Percentiles rank a stretch among this genome's conserved stretches.
phyloP scores from a whole-genome alignment of 1,284 basidiomycete genomes.

The Cerrena zonata region DNA sequence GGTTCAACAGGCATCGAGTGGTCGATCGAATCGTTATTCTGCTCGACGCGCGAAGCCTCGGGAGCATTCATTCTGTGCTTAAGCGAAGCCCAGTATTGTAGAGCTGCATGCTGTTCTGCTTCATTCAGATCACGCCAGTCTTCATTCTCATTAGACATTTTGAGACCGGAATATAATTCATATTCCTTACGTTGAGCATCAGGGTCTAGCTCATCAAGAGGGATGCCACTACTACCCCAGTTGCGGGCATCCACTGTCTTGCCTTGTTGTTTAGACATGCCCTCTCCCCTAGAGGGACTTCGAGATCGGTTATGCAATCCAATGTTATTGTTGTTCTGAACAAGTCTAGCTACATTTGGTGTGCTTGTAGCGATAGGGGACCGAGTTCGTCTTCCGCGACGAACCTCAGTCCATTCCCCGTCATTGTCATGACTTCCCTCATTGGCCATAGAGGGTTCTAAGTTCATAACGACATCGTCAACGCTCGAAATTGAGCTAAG shows the following conservation, averaged over 20 bases:
- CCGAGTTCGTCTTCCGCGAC: not conserved
- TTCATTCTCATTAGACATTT: not conserved
- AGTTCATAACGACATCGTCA: too few relatives aligned
- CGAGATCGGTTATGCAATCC: not conserved
- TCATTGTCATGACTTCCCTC: not conserved
- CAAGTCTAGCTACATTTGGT: not conserved
- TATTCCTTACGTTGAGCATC: constrained; percentile 6
- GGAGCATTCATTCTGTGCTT: not conserved
- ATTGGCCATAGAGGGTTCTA: not conserved
- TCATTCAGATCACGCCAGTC: not conserved
- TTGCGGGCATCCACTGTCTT: constrained; percentile 15
- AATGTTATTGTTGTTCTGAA: too few relatives aligned
- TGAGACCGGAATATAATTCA: not conserved
- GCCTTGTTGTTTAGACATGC: constrained; percentile 10
- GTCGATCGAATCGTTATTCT: not conserved
- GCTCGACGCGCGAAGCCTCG: not conserved
- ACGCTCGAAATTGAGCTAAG: not conserved
- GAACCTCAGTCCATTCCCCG: not conserved
- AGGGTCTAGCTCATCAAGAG: constrained; percentile 7
- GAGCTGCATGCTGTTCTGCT: not conserved
- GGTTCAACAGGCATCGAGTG: not conserved
- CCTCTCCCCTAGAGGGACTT: constrained; percentile 6
- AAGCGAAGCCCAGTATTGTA: not conserved
- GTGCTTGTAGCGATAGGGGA: not conserved
- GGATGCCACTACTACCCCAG: constrained; percentile 12